Evolutionary conservation across 139 green algal genomes (phyloP), one percentile per base, ranked within the genome.

Genomic region (Pleodorina starrii): DNA sequence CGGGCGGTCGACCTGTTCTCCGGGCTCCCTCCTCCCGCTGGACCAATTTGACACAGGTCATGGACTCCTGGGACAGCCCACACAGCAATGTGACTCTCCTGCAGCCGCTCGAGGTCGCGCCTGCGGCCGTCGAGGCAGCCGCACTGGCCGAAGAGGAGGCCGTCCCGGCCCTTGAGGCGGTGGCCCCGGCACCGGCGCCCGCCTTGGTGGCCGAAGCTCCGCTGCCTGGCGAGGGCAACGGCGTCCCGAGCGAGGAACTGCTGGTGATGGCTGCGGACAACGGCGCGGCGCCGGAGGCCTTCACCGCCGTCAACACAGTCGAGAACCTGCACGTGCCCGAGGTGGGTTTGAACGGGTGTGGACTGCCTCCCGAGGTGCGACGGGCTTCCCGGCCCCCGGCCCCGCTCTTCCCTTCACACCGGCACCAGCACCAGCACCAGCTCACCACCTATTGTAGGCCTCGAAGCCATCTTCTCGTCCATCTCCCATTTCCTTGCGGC

Each of bases 311-410:
- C 46, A 86, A 57, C 79, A 86, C 79, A 12, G 57, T 86, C 5
- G 79, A 86, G 57, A 86, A 86, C 79, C 32, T 86, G 11, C 23
- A 73, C 23, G 57, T 57, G 10, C 32, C 44, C 25, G 79, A 75
- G 79, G 57, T 75, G 79, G 73, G 78, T 38, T n/a, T n/a, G n/a
- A n/a, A n/a, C n/a, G n/a, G n/a, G n/a, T n/a, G n/a, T n/a, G n/a
- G n/a, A n/a, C n/a, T n/a, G n/a, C n/a, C n/a, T n/a, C n/a, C n/a
- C n/a, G n/a, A n/a, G n/a, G n/a, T n/a, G n/a, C n/a, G n/a, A n/a
- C n/a, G n/a, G n/a, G n/a, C n/a, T n/a, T n/a, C n/a, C n/a, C n/a
- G n/a, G n/a, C n/a, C n/a, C n/a, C n/a, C n/a, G n/a, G n/a, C n/a
- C n/a, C n/a, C n/a, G n/a, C n/a, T n/a, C n/a, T n/a, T n/a, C n/a